A percentile compares a stretch with the other conserved stretches of the same genome.
These are phyloP conservation scores for Schizophyllum amplum DNA, from an alignment of 1,284 basidiomycete genomes.

Conservation along the genomic window DNA sequence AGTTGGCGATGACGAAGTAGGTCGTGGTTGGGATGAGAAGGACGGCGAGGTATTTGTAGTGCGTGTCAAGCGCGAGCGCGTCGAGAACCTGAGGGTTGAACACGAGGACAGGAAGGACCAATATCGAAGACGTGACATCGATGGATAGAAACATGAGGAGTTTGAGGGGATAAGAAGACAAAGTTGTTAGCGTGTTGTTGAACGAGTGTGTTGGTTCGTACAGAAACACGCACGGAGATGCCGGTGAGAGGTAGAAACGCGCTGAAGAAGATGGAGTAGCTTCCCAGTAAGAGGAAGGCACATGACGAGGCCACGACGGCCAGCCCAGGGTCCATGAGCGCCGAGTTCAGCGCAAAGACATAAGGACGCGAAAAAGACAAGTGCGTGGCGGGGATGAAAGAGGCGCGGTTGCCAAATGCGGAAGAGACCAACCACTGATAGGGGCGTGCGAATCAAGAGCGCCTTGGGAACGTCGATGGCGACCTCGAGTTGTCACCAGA, in stretches of 20 bases:
- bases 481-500: neutral
- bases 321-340: neutral
- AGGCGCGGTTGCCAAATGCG: neutral
- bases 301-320: neutral
- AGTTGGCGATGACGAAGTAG: constrained; percentile 92
- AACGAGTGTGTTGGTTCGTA: neutral
- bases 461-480: neutral
- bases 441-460: neutral
- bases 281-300: constrained; percentile 47
- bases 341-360: neutral
- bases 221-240: constrained; percentile 40
- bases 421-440: neutral
- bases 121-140: neutral
- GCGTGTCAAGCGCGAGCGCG: constrained; percentile 56
- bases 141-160: neutral
- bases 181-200: neutral
- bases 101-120: constrained; percentile 10
- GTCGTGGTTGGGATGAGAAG: constrained; percentile 74
- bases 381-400: neutral
- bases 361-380: neutral
- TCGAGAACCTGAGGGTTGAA: constrained; percentile 44
- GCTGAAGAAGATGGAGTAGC: constrained; percentile 59
- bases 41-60: constrained; percentile 85
- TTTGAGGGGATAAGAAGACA: neutral
- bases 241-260: constrained; percentile 49